phyloP scores from a whole-genome alignment of 805 yeast genomes.

The Cyberlindnera mrakii region DNA sequence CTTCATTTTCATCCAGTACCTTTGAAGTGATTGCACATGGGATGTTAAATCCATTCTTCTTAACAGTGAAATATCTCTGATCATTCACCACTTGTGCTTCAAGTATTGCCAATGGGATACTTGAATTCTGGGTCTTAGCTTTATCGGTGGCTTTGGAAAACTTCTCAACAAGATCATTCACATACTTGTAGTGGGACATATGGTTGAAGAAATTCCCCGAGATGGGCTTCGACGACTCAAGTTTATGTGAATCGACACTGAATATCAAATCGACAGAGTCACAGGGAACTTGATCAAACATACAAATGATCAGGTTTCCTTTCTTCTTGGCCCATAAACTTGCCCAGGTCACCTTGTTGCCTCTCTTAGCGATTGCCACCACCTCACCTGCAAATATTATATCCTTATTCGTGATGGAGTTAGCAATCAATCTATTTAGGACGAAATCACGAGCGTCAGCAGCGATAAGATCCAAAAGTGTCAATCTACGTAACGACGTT shows the following conservation, averaged over 20 bases:
- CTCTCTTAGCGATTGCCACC: constrained; percentile 69
- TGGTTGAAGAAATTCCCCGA: constrained; percentile 21
- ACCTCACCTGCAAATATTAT: constrained; percentile 78
- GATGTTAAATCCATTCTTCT: constrained; percentile 38
- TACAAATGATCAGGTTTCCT: constrained; percentile 66
- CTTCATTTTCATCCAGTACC: constrained; percentile 43
- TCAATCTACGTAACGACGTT: constrained; percentile 50
- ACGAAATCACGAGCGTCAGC: constrained; percentile 72
- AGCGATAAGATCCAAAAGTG: constrained; percentile 71
- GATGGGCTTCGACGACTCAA: constrained; percentile 18
- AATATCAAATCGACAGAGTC: constrained; percentile 56
- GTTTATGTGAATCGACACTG: constrained; percentile 16
- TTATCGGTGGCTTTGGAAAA: constrained; percentile 15
- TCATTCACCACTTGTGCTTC: constrained; percentile 43
- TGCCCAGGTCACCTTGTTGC: constrained; percentile 69
- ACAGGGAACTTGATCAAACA: constrained; percentile 80
- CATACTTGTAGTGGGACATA: constrained; percentile 4
- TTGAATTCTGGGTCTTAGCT: constrained; percentile 10
- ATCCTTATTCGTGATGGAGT: constrained; percentile 28
- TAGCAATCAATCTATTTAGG: constrained; percentile 42
- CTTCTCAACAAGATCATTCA: constrained; percentile 24
- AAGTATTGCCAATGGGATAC: constrained; percentile 21
- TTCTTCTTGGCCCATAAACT: constrained; percentile 86
- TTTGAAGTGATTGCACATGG: constrained; percentile 74
- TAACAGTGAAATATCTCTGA: constrained; percentile 59